Percentiles rank a stretch among this genome's conserved stretches.
phyloP scores from a whole-genome alignment of 1,284 basidiomycete species.

The Boletus coffeatus region DNA sequence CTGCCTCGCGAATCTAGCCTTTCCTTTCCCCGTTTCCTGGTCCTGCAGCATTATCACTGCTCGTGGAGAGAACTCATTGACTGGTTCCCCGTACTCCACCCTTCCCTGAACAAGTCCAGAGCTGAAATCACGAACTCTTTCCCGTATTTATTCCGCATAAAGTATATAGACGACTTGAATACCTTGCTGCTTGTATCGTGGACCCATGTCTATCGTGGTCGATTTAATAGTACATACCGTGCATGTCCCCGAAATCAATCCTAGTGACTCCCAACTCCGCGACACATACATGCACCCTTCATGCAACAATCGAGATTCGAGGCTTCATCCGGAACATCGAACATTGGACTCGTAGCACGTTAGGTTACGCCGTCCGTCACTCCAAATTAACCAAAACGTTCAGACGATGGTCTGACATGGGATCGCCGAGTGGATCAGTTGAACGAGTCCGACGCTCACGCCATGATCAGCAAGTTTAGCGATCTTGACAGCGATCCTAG shows the following conservation, averaged over 20 bases:
- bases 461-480: not conserved
- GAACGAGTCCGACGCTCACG: no score
- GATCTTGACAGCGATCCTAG: not conserved
- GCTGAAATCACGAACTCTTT: not conserved
- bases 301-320: not conserved
- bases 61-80: not conserved
- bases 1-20: not conserved
- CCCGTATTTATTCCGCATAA: not conserved
- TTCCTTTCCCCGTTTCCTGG: not conserved
- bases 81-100: not conserved
- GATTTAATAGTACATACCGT: not conserved
- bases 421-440: no score
- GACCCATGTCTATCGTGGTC: not conserved
- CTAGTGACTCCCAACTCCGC: not conserved
- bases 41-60: not conserved
- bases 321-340: not conserved
- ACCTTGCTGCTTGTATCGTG: not conserved
- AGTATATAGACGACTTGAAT: not conserved
- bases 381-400: not conserved
- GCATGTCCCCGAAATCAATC: not conserved
- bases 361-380: not conserved
- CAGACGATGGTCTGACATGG: not conserved
- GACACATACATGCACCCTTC: not conserved
- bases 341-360: not conserved
- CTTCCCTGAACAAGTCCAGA: not conserved